Base-by-base conservation (phyloP, 202 grass and related monocot genomes). In the Brachypodium distachyon region DNA sequence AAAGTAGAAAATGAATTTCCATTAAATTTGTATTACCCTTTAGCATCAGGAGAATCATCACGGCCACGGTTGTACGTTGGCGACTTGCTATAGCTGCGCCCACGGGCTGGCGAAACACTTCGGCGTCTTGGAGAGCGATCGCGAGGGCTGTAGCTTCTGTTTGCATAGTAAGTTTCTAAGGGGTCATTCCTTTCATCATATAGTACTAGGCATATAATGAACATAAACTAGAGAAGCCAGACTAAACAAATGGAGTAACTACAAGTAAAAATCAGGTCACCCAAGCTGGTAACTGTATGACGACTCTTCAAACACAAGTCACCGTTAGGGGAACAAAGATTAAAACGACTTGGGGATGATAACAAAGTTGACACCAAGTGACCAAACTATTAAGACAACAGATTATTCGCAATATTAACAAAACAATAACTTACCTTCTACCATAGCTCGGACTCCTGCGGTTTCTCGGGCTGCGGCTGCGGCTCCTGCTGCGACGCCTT, bases 391-490 rank as follows among this genome's bases (percentile, higher is more conserved):
- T 0, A 2, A 44, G 10, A 47, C 7, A 34, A 38, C n/a, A 64
- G 41, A 41, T 49, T 76, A 11, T 47, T 13, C 23, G 58, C 12
- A 26, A 18, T 27, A 22, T 19, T 71, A 56, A 34, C n/a, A 67
- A 42, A 69, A 31, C n/a, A n/a, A 47, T 61, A 27, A 6, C 0
- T 66, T 90, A 98, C 95, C 91, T 98, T 88, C 91, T 77, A 55
- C 91, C 90, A 76, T 94, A 98, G 80, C 91, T 98, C 1, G 89
- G 95, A 69, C 91, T 98, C 73, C 87, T 86, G 27, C 95, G 95
- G 69, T 94, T 87, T 65, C 87, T 87, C 0, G 95, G 95, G 37
- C 90, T 93, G 12, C 84, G 52, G 78, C 86, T 96, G 2, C 89
- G 31, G 59, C 89, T 96, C 55, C 89, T 82, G 72, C 90, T 93